Conservation (phyloP, 768 basidiomycete species). For the Auricularia auricula-judae region DNA sequence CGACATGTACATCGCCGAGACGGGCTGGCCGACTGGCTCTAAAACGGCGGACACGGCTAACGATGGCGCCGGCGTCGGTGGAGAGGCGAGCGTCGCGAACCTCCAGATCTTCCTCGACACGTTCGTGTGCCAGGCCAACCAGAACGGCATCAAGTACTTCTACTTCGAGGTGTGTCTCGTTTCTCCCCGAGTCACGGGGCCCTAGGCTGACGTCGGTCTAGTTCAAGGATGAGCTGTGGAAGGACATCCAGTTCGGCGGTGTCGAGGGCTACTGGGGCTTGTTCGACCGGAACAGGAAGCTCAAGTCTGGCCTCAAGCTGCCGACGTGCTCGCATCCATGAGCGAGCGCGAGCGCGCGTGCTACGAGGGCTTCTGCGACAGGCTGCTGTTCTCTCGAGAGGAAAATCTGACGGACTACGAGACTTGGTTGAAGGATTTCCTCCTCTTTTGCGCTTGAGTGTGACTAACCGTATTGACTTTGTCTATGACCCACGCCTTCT, state of each 20-base stretch:
- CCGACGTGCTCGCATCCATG: slow-evolving; percentile 16
- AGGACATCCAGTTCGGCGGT: slow-evolving; percentile 63
- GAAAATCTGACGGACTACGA: background rate
- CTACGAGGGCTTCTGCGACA: background rate
- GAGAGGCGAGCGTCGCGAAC: slow-evolving; percentile 22
- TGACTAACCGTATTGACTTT: no score
- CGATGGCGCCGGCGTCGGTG: slow-evolving; percentile 14
- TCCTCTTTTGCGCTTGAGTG: no score
- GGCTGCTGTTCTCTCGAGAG: background rate
- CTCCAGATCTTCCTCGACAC: slow-evolving; percentile 69
- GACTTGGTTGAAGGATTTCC: background rate
- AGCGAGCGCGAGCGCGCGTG: background rate
- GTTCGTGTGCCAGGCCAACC: slow-evolving; percentile 81
- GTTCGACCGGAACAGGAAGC: slow-evolving; percentile 38
- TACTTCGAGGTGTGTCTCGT: slow-evolving; percentile 56
- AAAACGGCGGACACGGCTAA: slow-evolving; percentile 47
- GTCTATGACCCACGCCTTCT: no score
- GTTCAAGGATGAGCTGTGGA: slow-evolving; percentile 72
- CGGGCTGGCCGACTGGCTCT: slow-evolving; percentile 71
- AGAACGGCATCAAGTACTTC: slow-evolving; percentile 76
- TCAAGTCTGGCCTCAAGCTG: slow-evolving; percentile 23
- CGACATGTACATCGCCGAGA: slow-evolving; percentile 86
- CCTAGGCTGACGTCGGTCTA: slow-evolving; percentile 1
- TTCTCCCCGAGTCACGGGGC: background rate
- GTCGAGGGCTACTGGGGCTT: slow-evolving; percentile 70